These are phyloP conservation scores for Sporothrix protearum DNA, from an alignment of 2,329 filamentous ascomycete species.

Conservation along the genomic window DNA sequence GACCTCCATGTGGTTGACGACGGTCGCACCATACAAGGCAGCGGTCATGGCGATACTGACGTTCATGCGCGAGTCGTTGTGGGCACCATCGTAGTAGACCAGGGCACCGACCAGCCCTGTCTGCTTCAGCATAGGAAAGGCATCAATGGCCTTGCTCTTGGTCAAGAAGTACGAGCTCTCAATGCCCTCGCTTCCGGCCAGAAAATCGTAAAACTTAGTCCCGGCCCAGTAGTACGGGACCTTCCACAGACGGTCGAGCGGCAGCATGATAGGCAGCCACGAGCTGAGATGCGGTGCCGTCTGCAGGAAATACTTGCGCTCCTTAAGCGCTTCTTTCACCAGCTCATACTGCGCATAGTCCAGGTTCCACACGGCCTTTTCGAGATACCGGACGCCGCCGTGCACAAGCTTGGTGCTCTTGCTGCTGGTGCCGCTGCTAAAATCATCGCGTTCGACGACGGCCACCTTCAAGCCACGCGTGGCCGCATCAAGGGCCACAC, in stretches of 20 bases:
- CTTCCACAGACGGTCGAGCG: constrained; percentile 78
- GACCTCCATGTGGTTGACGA: constrained; percentile 78
- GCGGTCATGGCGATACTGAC: constrained; percentile 77
- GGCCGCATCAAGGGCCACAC: constrained; percentile 75
- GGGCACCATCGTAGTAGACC: constrained; percentile 82
- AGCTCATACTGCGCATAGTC: constrained; percentile 79
- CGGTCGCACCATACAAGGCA: constrained; percentile 72
- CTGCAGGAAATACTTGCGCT: constrained; percentile 77
- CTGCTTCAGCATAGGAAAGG: constrained; percentile 73
- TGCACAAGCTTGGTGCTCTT: constrained; percentile 89
- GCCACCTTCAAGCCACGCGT: constrained; percentile 77
- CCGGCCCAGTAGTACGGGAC: constrained; percentile 69
- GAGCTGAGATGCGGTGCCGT: constrained; percentile 76
- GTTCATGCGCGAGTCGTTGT: constrained; percentile 87
- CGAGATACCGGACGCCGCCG: constrained; percentile 77
- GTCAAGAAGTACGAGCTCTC: constrained; percentile 81
- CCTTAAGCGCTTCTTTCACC: constrained; percentile 75
- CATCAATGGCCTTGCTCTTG: constrained; percentile 70
- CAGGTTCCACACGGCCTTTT: constrained; percentile 81
- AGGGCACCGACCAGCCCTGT: constrained; percentile 71
- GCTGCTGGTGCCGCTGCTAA: constrained; percentile 74
- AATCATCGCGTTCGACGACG: constrained; percentile 77
- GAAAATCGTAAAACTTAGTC: constrained; percentile 74
- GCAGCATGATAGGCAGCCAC: constrained; percentile 80
- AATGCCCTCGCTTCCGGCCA: constrained; percentile 77